phyloP scores from a whole-genome alignment of 2,329 filamentous ascomycete genomes.

The Scedosporium minutisporum region DNA sequence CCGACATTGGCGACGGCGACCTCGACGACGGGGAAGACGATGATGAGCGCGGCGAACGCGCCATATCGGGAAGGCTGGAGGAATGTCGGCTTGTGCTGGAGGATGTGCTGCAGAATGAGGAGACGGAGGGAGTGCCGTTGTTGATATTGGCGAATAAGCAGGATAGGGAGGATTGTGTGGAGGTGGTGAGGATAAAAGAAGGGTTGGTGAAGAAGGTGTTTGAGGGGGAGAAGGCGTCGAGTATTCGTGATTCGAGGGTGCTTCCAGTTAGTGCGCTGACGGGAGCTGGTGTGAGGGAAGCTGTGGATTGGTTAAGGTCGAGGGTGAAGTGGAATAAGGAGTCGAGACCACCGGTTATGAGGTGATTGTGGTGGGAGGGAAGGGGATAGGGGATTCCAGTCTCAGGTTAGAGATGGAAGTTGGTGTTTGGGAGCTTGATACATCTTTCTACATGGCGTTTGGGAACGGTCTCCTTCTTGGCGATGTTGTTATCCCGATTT shows the following conservation, averaged over 20 bases:
- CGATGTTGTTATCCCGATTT: background rate
- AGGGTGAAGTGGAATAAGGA: constrained; percentile 97
- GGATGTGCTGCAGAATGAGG: constrained; percentile 75
- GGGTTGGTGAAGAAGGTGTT: constrained; percentile 91
- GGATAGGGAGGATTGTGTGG: constrained; percentile 92
- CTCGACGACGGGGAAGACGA: constrained; percentile 25
- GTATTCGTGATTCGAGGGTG: constrained; percentile 82
- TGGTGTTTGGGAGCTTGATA: constrained; percentile 5
- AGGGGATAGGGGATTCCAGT: background rate
- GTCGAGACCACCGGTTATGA: constrained; percentile 81
- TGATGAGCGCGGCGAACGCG: constrained; percentile 16
- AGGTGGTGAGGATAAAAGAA: constrained; percentile 96
- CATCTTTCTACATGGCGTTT: background rate
- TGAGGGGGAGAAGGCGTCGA: constrained; percentile 81
- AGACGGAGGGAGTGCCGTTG: constrained; percentile 84
- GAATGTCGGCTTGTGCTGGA: constrained; percentile 88
- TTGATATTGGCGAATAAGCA: constrained; percentile 95
- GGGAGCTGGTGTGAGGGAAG: constrained; percentile 78
- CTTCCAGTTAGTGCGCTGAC: constrained; percentile 87
- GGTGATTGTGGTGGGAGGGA: constrained; percentile 40
- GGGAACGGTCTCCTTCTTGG: too few species aligned
- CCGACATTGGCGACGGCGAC: constrained; percentile 79
- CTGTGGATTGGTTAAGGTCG: constrained; percentile 92
- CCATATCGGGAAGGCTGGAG: constrained; percentile 54
- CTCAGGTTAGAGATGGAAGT: background rate